These are phyloP conservation scores for Thermothielavioides terrestris DNA, from an alignment of 495 filamentous ascomycete species.

Conservation along the genomic window DNA sequence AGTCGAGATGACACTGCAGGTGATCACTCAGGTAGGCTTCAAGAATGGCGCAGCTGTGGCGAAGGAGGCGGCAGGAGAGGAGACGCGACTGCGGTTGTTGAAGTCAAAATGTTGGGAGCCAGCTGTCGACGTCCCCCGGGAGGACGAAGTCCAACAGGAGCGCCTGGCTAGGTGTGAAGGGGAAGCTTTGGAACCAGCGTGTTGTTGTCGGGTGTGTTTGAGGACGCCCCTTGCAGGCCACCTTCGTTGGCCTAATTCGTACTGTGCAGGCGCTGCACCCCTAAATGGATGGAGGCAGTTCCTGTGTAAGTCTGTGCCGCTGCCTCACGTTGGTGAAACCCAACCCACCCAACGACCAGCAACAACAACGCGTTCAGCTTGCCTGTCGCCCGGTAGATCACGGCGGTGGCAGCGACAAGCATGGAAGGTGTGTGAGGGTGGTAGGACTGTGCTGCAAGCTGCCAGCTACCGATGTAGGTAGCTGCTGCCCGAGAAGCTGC, in stretches of 20 bases:
- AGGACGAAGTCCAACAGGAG: too few relatives aligned
- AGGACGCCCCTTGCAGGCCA: neutral
- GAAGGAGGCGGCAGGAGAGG: neutral
- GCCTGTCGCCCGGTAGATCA: neutral
- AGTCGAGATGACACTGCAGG: neutral
- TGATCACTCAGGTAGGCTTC: too few relatives aligned
- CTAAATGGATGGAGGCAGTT: neutral
- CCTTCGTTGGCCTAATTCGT: too few relatives aligned
- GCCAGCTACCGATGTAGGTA: too few relatives aligned
- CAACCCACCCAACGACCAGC: neutral
- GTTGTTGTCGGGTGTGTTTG: neutral
- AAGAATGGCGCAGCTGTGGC: neutral
- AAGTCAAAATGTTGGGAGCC: neutral
- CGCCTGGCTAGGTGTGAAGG: too few relatives aligned
- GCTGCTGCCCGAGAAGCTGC: too few relatives aligned
- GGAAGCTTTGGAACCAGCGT: neutral
- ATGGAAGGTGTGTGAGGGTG: neutral
- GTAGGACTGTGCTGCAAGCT: neutral
- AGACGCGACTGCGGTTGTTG: neutral
- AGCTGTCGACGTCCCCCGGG: too few relatives aligned
- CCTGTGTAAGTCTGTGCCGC: neutral
- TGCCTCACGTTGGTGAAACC: conserved; percentile 10
- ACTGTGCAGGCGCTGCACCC: too few relatives aligned
- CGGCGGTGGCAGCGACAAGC: neutral
- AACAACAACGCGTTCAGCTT: neutral